phyloP scores from a whole-genome alignment of 73 alveolate species.

The Paramecium octaurelia region DNA sequence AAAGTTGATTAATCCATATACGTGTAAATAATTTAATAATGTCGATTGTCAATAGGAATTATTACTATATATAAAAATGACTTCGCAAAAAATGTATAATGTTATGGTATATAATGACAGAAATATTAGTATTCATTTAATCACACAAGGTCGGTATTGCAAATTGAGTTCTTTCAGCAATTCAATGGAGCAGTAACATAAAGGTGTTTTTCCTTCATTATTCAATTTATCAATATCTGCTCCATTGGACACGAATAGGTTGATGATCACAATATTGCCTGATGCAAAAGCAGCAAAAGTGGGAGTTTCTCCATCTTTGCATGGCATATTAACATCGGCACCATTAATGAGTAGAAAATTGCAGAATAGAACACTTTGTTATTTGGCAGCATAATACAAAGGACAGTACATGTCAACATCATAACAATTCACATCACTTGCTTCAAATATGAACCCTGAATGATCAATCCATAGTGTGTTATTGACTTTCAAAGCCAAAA shows the following conservation, averaged over 20 bases:
- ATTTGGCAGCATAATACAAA: constrained; percentile 16
- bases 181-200: constrained; percentile 1
- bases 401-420: constrained; percentile 26
- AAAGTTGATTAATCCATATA: not conserved
- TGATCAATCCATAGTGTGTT: constrained; percentile 13
- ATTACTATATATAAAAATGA: not conserved
- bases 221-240: constrained; percentile 9
- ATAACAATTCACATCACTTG: constrained; percentile 28
- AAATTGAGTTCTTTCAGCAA: not conserved
- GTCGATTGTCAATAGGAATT: not conserved
- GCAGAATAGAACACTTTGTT: not conserved
- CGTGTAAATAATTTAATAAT: not conserved
- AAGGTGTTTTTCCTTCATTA: constrained; percentile 22
- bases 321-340: constrained; percentile 43
- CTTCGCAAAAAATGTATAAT: too few species aligned
- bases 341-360: not conserved
- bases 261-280: not conserved
- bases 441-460: constrained; percentile 17
- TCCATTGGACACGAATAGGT: not conserved
- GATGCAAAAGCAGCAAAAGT: constrained; percentile 36
- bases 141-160: not conserved
- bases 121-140: not conserved
- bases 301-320: constrained; percentile 30
- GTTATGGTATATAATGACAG: too few species aligned
- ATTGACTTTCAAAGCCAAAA: not conserved